Evolutionary conservation across 495 filamentous ascomycete genomes (phyloP), one percentile per base, ranked within the genome.

Genomic region (Penicillium longicatenatum): DNA sequence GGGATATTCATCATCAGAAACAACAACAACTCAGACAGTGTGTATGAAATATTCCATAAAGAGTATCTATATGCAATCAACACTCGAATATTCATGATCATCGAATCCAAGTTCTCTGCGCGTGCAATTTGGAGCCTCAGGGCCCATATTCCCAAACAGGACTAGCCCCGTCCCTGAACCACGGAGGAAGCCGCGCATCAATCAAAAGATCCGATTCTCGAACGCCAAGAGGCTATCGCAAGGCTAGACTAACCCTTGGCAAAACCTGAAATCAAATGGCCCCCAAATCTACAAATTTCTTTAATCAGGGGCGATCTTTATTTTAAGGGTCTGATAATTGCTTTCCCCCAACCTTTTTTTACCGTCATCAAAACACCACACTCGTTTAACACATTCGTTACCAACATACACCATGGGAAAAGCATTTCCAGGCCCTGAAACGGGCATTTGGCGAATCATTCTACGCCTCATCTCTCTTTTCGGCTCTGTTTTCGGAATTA

Each of bases 401-500:
- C 4, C 9, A 49, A 49, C n/a, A 17, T 12, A 12, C 33, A 37
- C 33, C 9, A 37, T 39, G 37, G 37, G 37, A 0, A 39, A 39
- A 17, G 14, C 9, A 5, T 49, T 49, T n/a, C 46, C 46, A 14
- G 46, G 46, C 12, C 29, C 46, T 7, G 46, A 49, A 24, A 49
- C 24, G n/a, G 29, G 46, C 24, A 2, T 49, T 6, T 49, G 46
- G 46, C 22, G 46, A 24, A 17, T 49, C 17, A 12, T 49, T 24
- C 46, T 49, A 12, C 46, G 46, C 24, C 24, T 49, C 11, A 31
- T 49, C 24, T 16, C 46, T 17, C 46, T 49, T 30, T 49, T 24
- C 12, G 24, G 10, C 24, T 16, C 46, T 5, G 46, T 49, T 24
- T 49, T 49, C 17, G 24, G 24, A 30, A 49, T 49, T 24, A 49